Base-by-base conservation (phyloP, 306 rosid species). In the Trifolium fragiferum region DNA sequence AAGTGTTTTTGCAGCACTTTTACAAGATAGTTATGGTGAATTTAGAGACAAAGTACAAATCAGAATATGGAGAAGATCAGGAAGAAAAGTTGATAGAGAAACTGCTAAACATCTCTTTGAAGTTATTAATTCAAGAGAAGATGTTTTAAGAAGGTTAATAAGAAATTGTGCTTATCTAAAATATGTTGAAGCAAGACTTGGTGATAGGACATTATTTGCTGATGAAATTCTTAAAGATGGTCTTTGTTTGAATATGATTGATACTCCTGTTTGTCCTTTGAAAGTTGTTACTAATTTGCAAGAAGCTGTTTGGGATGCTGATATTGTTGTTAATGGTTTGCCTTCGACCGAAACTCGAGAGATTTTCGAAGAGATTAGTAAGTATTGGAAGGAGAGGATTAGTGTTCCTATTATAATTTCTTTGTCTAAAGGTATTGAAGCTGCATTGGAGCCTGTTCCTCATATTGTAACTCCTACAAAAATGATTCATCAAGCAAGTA, bases 261-360 rank as follows among this genome's bases (percentile, higher is more conserved):
- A 91, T 23, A 93, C 97, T 5, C 98, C 98, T 21, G 88, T 93
- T 65, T 91, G 96, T 76, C 98, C 93, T 2, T 76, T 93, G 87
- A 93, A 93, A 77, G 98, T 93, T 15, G 96, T 93, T 15, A 89
- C 96, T 4, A 93, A 91, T 76, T 84, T 93, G 93, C 98, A 93
- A 80, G 98, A 93, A 72, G 98, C 98, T 53, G 92, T 93, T 81
- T 93, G 97, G 98, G 96, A 93, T 84, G 98, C 98, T 8, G 97
- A 93, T 80, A 82, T 93, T 64, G 93, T 93, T n/a, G 90, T 93
- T n/a, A 93, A 93, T 84, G 97, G 96, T 21, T 75, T 93, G 89
- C 98, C 98, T 68, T 93, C 98, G 11, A 93, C 98, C 13, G 98
- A 93, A 66, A 89, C 96, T 3, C 68, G 82, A 1, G 98, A 86